A percentile compares a stretch with the other conserved stretches of the same genome.
phyloP scores from a whole-genome alignment of 192 early-diverging fungal species.

The Coemansia sp. region DNA sequence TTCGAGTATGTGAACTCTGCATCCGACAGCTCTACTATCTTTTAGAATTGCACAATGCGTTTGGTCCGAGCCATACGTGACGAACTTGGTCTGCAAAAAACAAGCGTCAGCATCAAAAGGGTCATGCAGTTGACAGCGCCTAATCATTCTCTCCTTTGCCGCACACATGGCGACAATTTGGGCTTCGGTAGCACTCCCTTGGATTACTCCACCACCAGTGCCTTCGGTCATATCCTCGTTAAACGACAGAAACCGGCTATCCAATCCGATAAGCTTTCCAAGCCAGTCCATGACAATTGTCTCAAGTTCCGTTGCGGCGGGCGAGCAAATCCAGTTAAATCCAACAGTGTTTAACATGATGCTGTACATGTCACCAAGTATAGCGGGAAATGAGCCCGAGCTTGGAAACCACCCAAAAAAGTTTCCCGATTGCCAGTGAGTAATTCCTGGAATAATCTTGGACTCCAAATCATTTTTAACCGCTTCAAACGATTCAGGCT shows the following conservation, averaged over 20 bases:
- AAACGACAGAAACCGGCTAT: conserved; percentile 39
- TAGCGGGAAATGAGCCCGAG: conserved; percentile 46
- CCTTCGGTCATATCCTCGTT: conserved; percentile 18
- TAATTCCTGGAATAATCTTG: conserved; percentile 61
- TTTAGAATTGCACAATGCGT: conserved; percentile 55
- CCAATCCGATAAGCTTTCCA: conserved; percentile 54
- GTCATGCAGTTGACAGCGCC: neutral
- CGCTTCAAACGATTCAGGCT: conserved; percentile 24
- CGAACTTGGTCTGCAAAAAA: conserved; percentile 22
- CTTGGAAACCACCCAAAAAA: conserved; percentile 60
- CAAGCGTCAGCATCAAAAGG: conserved; percentile 22
- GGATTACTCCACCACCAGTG: conserved; percentile 59
- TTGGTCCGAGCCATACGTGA: conserved; percentile 60
- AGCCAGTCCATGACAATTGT: conserved; percentile 57
- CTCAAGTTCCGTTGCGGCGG: conserved; percentile 60
- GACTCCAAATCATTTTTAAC: conserved; percentile 45
- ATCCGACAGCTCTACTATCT: conserved; percentile 49
- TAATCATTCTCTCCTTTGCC: conserved; percentile 46
- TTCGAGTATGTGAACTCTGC: conserved; percentile 27
- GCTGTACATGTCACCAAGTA: conserved; percentile 61
- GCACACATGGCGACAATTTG: conserved; percentile 55
- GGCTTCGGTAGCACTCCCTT: conserved; percentile 57
- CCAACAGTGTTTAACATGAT: conserved; percentile 55
- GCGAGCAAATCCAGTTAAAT: conserved; percentile 56
- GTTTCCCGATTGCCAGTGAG: conserved; percentile 61